A percentile compares a stretch with the other conserved stretches of the same genome.
Evolutionary conservation across 2,329 filamentous ascomycete genomes (phyloP).

Genomic region (Penicillium sp.): DNA sequence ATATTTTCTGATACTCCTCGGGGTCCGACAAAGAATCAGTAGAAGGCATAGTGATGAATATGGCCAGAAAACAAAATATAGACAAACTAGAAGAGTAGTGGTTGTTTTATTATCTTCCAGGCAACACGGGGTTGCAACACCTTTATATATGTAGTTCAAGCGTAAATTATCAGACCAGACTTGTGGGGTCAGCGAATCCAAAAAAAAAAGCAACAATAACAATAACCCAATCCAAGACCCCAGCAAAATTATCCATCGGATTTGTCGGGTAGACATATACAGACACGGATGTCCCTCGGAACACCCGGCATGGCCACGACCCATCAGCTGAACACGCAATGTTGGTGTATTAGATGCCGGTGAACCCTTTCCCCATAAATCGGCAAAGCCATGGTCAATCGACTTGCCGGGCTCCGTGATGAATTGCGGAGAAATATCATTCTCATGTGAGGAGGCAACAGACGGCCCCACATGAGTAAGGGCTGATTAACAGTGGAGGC

Average conservation of each 20-base stretch:
- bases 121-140: background rate
- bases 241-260: background rate
- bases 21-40: slow-evolving; percentile 28
- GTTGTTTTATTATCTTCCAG: background rate
- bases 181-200: slow-evolving; percentile 1
- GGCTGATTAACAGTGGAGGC: slow-evolving; percentile 30
- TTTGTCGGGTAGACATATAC: background rate
- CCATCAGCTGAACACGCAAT: slow-evolving; percentile 1
- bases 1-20: slow-evolving; percentile 52
- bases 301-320: slow-evolving; percentile 6
- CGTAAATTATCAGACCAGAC: background rate
- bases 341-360: background rate
- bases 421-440: slow-evolving; percentile 1
- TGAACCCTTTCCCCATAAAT: slow-evolving; percentile 4
- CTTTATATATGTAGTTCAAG: slow-evolving; percentile 1
- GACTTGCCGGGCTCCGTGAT: slow-evolving; percentile 26
- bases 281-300: background rate
- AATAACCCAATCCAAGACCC: background rate
- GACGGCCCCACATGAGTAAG: slow-evolving; percentile 36
- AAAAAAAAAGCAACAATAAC: background rate
- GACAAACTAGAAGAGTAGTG: background rate
- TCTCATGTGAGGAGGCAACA: background rate
- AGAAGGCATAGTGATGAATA: slow-evolving; percentile 26
- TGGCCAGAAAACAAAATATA: background rate
- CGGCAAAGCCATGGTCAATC: slow-evolving; percentile 26